Conservation (phyloP, 495 filamentous ascomycete genomes). For the Penicillium verhagenii region DNA sequence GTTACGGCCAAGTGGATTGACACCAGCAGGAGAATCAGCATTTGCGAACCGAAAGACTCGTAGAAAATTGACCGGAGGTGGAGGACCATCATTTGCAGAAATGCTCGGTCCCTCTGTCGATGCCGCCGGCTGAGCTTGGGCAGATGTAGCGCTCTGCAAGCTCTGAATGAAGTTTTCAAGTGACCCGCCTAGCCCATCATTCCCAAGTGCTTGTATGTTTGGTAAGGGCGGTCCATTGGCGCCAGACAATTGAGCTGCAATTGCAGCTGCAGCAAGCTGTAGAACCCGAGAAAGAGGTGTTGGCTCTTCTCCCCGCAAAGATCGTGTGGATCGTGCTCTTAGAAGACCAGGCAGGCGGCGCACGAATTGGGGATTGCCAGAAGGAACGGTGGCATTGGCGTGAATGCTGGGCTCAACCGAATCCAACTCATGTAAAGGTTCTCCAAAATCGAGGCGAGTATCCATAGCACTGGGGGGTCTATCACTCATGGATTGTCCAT, state of each 20-base stretch:
- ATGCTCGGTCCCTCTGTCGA: conserved; percentile 29
- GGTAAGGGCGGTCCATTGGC: conserved; percentile 52
- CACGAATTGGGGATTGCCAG: conserved; percentile 21
- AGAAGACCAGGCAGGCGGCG: conserved; percentile 45
- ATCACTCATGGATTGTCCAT: conserved; percentile 8
- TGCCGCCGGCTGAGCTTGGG: conserved; percentile 39
- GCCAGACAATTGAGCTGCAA: conserved; percentile 60
- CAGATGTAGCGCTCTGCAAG: conserved; percentile 51
- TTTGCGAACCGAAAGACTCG: conserved; percentile 62
- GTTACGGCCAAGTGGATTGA: conserved; percentile 20
- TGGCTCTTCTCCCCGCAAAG: conserved; percentile 55
- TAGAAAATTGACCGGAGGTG: conserved; percentile 57
- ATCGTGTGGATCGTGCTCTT: conserved; percentile 48
- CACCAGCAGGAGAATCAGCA: conserved; percentile 31
- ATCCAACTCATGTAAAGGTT: conserved; percentile 43
- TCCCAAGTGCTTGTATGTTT: conserved; percentile 58
- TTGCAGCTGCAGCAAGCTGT: conserved; percentile 58
- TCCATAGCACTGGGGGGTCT: conserved; percentile 37
- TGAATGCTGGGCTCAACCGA: conserved; percentile 38
- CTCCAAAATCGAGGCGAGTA: conserved; percentile 41
- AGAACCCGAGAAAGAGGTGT: conserved; percentile 57
- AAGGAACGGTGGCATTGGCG: conserved; percentile 18
- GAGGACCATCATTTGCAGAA: conserved; percentile 30
- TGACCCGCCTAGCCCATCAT: conserved; percentile 56
- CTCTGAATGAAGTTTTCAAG: conserved; percentile 58